Evolutionary conservation across 1,284 basidiomycete species (phyloP).

Genomic region (Sporisorium scitamineum): DNA sequence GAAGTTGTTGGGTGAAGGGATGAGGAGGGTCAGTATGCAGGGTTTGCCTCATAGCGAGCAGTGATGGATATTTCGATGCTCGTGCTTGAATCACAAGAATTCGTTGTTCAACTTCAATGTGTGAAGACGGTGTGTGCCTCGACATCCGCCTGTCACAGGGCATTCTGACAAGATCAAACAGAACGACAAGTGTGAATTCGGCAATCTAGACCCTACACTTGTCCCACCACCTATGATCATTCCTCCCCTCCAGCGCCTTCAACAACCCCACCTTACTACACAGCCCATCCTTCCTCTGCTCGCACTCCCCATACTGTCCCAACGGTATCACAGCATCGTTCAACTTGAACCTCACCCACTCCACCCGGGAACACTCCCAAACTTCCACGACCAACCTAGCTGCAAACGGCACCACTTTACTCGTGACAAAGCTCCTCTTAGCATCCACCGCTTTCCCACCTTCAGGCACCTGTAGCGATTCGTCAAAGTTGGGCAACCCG

Average conservation of each 20-base stretch:
- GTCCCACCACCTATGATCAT: conserved; percentile 52
- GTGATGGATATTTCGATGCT: background rate
- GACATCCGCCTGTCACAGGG: background rate
- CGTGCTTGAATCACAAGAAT: no score
- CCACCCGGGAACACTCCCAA: conserved; percentile 34
- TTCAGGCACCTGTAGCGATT: conserved; percentile 19
- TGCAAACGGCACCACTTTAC: conserved; percentile 62
- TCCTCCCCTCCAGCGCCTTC: conserved; percentile 39
- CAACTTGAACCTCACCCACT: conserved; percentile 42
- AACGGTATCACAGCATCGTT: conserved; percentile 64
- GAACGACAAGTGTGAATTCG: background rate
- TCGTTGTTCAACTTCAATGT: background rate
- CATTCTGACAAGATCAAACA: background rate
- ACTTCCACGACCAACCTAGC: conserved; percentile 62
- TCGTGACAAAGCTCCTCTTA: conserved; percentile 45
- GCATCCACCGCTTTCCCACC: conserved; percentile 25
- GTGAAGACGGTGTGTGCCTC: background rate
- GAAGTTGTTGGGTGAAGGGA: conserved; percentile 32
- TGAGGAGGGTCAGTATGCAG: conserved; percentile 24
- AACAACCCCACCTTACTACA: conserved; percentile 52
- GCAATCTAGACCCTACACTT: conserved; percentile 15
- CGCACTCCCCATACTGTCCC: conserved; percentile 50
- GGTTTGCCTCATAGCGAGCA: background rate
- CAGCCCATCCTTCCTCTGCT: conserved; percentile 53
- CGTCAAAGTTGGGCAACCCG: conserved; percentile 46